A percentile compares a stretch with the other conserved stretches of the same genome.
Conservation (phyloP, 2,329 filamentous ascomycete genomes). For the Penicillium sp. region DNA sequence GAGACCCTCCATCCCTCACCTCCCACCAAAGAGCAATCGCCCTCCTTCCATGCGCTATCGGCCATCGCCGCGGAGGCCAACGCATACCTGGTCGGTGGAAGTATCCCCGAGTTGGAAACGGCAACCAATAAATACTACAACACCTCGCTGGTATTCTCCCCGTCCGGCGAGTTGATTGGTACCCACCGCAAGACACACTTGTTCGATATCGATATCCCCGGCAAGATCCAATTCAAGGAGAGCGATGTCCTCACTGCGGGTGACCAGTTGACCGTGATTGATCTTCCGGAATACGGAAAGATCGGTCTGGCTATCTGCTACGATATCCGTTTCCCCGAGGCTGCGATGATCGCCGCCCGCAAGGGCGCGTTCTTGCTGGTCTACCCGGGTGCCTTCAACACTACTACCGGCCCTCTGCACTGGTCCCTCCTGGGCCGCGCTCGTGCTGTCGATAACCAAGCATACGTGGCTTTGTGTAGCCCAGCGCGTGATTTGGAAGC, state of each 20-base stretch:
- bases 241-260: slow-evolving; percentile 86
- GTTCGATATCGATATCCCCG: slow-evolving; percentile 97
- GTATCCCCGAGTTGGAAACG: slow-evolving; percentile 79
- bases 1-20: slow-evolving; percentile 82
- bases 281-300: slow-evolving; percentile 84
- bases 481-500: slow-evolving; percentile 79
- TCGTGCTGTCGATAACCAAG: slow-evolving; percentile 88
- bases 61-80: slow-evolving; percentile 75
- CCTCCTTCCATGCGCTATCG: slow-evolving; percentile 82
- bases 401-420: slow-evolving; percentile 87
- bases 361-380: slow-evolving; percentile 84
- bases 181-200: slow-evolving; percentile 93
- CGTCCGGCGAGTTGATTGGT: slow-evolving; percentile 75
- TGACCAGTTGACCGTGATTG: slow-evolving; percentile 80
- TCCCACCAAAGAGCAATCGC: slow-evolving; percentile 68
- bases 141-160: slow-evolving; percentile 81
- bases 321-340: slow-evolving; percentile 93
- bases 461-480: slow-evolving; percentile 90
- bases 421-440: slow-evolving; percentile 83
- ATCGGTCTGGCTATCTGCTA: slow-evolving; percentile 94
- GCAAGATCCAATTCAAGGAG: slow-evolving; percentile 88
- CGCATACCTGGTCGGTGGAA: slow-evolving; percentile 84
- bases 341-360: slow-evolving; percentile 84
- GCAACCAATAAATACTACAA: slow-evolving; percentile 79
- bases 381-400: slow-evolving; percentile 97